Conservation (phyloP, 345 rosid genomes). For the Trapa bicornis region DNA sequence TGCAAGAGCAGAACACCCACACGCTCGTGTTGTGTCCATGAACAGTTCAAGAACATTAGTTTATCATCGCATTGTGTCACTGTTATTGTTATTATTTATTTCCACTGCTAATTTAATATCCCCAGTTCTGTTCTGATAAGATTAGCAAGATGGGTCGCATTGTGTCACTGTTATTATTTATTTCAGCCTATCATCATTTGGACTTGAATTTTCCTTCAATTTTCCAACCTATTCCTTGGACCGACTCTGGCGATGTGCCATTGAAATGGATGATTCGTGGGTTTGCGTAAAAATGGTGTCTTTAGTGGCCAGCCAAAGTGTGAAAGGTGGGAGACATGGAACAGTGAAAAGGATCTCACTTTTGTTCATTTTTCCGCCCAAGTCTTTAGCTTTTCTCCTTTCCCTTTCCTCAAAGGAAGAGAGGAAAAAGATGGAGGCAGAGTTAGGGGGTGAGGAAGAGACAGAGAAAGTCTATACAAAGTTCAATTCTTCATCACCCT, state of each 20-base stretch:
- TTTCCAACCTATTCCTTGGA: too few species aligned
- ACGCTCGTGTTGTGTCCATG: background rate
- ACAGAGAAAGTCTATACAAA: background rate
- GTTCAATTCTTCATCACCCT: background rate
- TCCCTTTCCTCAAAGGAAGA: background rate
- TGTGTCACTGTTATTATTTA: too few species aligned
- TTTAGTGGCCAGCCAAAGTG: constrained; percentile 55
- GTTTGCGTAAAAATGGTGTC: constrained; percentile 12
- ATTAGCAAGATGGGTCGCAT: too few species aligned
- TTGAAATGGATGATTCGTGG: background rate
- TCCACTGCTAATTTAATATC: background rate
- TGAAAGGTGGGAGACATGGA: constrained; percentile 42
- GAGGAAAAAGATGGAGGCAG: background rate
- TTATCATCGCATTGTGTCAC: background rate
- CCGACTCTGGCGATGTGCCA: too few species aligned
- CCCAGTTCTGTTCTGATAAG: background rate
- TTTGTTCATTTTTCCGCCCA: background rate
- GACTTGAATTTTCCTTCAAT: too few species aligned
- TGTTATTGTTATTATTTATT: background rate
- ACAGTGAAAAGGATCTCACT: constrained; percentile 31
- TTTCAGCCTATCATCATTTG: too few species aligned
- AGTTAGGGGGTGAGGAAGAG: background rate
- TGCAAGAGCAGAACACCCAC: background rate
- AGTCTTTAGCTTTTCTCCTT: background rate
- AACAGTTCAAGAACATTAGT: background rate